Percentiles rank a stretch among this genome's conserved stretches.
Conservation (phyloP, 352 stramenopile species). For the Peronosclerospora sorghi region DNA sequence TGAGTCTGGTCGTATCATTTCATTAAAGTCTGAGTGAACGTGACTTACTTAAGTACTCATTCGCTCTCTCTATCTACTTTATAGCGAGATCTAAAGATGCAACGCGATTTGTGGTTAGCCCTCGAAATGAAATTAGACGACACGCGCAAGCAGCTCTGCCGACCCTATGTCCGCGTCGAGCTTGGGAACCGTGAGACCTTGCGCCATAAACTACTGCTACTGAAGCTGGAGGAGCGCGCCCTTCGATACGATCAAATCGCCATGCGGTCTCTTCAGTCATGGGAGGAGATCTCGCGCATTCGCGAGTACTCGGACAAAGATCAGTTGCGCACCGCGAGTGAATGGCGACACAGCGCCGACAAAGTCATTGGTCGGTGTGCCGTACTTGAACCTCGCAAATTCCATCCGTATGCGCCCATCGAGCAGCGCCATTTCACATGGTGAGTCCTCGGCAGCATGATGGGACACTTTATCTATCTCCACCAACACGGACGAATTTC, state of each 20-base stretch:
- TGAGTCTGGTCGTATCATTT: no score
- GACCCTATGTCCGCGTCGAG: slow-evolving; percentile 7
- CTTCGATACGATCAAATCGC: slow-evolving; percentile 16
- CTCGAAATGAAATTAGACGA: slow-evolving; percentile 21
- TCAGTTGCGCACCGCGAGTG: slow-evolving; percentile 15
- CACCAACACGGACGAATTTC: no score
- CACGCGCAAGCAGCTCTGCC: slow-evolving; percentile 8
- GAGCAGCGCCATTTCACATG: slow-evolving; percentile 21
- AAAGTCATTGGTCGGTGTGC: slow-evolving; percentile 21
- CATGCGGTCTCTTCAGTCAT: slow-evolving; percentile 13
- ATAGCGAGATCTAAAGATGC: slow-evolving; percentile 19
- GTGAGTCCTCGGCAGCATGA: slow-evolving; percentile 11
- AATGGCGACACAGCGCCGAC: slow-evolving; percentile 27
- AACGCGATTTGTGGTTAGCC: slow-evolving; percentile 19
- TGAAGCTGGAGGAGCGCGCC: slow-evolving; percentile 19
- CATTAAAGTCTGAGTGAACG: not conserved
- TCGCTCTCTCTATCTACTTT: not conserved
- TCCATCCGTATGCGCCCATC: slow-evolving; percentile 21
- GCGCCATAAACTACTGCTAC: slow-evolving; percentile 6
- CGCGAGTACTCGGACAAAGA: slow-evolving; percentile 30
- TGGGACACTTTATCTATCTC: no score
- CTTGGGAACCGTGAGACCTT: not conserved
- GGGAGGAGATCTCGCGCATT: slow-evolving; percentile 22
- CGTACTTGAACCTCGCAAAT: slow-evolving; percentile 5
- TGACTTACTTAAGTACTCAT: not conserved